Evolutionary conservation across 148 eudicot genomes (phyloP).

Genomic region (Tetragonia tetragonoides): DNA sequence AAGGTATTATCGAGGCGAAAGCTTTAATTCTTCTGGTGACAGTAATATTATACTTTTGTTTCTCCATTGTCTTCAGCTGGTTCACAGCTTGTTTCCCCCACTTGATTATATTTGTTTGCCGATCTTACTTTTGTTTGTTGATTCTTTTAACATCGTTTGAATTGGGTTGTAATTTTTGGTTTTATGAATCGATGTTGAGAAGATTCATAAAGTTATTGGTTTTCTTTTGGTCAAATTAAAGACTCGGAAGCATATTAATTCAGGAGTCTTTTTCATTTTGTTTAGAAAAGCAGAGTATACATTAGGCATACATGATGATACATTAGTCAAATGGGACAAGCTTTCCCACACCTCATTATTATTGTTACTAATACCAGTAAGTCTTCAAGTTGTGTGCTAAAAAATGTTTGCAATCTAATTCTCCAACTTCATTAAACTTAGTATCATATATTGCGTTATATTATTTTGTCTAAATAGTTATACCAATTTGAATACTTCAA

Average conservation of each 20-base stretch:
- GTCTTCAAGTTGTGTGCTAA: too few species aligned
- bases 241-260: not conserved
- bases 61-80: constrained; percentile 22
- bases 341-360: too few species aligned
- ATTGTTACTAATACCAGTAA: too few species aligned
- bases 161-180: not conserved
- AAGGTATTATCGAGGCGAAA: constrained; percentile 25
- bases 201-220: not conserved
- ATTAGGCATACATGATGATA: too few species aligned
- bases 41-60: constrained; percentile 15
- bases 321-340: too few species aligned
- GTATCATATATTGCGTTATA: too few species aligned
- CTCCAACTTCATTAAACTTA: too few species aligned
- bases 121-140: not conserved
- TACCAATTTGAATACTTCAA: too few species aligned
- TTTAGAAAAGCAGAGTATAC: not conserved
- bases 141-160: too few species aligned
- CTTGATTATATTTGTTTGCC: not conserved
- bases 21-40: constrained; percentile 7
- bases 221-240: not conserved
- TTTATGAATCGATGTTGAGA: not conserved
- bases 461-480: too few species aligned
- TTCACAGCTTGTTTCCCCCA: constrained; percentile 21
- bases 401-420: too few species aligned
- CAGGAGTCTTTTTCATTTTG: not conserved